Evolutionary conservation across 140 eudicot genomes (phyloP).

Genomic region (Stevia rebaudiana): DNA sequence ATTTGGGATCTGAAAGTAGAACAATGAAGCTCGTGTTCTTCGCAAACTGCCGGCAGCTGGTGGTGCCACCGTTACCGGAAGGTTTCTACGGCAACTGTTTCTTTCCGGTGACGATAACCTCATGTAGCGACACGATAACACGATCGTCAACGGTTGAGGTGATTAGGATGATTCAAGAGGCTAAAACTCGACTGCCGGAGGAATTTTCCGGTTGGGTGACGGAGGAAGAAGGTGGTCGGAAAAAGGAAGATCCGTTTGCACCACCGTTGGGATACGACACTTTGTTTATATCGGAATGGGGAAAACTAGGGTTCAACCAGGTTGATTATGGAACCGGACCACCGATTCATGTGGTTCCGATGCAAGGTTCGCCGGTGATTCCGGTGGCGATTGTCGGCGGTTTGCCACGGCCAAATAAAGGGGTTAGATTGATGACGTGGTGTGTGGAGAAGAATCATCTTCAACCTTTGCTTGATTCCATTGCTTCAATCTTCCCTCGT

Average conservation of each 20-base stretch:
- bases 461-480: conserved; percentile 24
- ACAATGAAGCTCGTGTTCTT: conserved; percentile 44
- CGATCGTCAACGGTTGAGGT: conserved; percentile 24
- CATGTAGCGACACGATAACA: conserved; percentile 23
- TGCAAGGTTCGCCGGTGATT: conserved; percentile 56
- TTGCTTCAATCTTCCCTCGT: conserved; percentile 4
- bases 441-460: conserved; percentile 48
- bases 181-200: conserved; percentile 29
- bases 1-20: background rate
- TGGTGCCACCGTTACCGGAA: conserved; percentile 40
- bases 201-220: conserved; percentile 40
- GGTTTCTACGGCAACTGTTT: conserved; percentile 58
- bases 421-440: conserved; percentile 59
- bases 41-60: conserved; percentile 43
- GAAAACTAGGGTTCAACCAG: conserved; percentile 48
- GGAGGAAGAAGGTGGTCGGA: background rate
- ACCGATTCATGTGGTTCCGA: conserved; percentile 47
- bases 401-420: conserved; percentile 37
- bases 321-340: conserved; percentile 62
- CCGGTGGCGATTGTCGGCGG: conserved; percentile 49
- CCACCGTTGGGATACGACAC: conserved; percentile 49
- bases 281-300: conserved; percentile 65
- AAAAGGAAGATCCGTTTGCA: conserved; percentile 46
- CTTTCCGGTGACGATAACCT: conserved; percentile 42
- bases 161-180: conserved; percentile 48